Evolutionary conservation across 495 filamentous ascomycete genomes (phyloP).

Genomic region (Xylaria acuta): DNA sequence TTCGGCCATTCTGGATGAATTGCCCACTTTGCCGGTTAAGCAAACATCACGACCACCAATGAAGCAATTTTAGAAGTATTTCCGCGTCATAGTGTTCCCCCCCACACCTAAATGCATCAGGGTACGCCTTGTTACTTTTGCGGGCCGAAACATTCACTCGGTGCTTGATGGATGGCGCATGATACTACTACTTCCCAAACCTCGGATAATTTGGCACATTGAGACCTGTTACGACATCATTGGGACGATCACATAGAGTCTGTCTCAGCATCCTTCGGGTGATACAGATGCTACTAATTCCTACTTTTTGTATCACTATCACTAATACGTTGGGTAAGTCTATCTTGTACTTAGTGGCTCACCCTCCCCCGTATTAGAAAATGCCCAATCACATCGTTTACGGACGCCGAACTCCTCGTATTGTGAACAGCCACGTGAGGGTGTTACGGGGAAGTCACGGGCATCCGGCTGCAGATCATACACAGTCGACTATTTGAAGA

Average conservation of each 20-base stretch:
- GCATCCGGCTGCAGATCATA: slow-evolving; percentile 7
- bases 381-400: slow-evolving; percentile 17
- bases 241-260: neutral
- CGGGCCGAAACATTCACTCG: neutral
- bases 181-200: neutral
- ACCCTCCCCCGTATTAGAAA: neutral
- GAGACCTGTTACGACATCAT: slow-evolving; percentile 3
- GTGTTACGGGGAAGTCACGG: neutral
- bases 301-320: neutral
- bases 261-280: neutral
- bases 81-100: neutral
- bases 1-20: neutral
- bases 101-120: neutral
- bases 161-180: neutral
- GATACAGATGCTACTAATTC: neutral
- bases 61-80: neutral
- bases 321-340: neutral
- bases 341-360: slow-evolving; percentile 7
- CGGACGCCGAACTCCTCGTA: slow-evolving; percentile 4
- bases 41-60: neutral
- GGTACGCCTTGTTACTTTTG: neutral
- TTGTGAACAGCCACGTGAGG: slow-evolving; percentile 21
- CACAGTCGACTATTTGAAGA: slow-evolving; percentile 12
- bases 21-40: neutral
- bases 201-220: neutral